A percentile compares a stretch with the other conserved stretches of the same genome.
Evolutionary conservation across 2,329 filamentous ascomycete genomes (phyloP).

Genomic region (Aureobasidium uvarum): DNA sequence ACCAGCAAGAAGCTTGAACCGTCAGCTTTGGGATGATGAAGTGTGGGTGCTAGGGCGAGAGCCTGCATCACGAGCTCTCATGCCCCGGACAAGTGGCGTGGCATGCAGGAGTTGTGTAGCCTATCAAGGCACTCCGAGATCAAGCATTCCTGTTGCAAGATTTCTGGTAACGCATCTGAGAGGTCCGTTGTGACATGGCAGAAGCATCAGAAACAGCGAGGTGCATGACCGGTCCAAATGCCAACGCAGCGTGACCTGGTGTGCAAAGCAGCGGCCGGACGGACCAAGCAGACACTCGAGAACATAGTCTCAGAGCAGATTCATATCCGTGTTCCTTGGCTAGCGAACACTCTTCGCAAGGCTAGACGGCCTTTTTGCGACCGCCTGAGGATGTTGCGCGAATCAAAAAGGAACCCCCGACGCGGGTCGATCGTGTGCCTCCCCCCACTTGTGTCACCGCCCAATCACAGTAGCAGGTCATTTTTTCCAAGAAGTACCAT

Average conservation of each 20-base stretch:
- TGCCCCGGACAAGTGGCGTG: conserved; percentile 24
- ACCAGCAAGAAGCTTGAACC: background rate
- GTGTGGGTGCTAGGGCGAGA: conserved; percentile 22
- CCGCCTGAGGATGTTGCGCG: conserved; percentile 5
- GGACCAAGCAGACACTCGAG: background rate
- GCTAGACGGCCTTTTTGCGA: conserved; percentile 11
- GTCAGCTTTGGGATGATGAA: conserved; percentile 4
- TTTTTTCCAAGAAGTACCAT: background rate
- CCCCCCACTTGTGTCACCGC: background rate
- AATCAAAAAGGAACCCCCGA: background rate
- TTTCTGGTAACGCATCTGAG: conserved; percentile 15
- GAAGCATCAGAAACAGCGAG: conserved; percentile 24
- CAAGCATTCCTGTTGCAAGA: conserved; percentile 22
- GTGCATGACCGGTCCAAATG: conserved; percentile 20
- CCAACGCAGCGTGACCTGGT: conserved; percentile 24
- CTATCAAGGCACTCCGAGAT: conserved; percentile 22
- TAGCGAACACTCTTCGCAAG: background rate
- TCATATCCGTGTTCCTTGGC: background rate
- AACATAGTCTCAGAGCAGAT: background rate
- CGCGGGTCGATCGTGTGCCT: conserved; percentile 1
- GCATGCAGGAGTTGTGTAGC: conserved; percentile 19
- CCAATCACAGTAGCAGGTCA: conserved; percentile 15
- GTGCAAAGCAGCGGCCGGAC: background rate
- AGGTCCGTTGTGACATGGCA: conserved; percentile 14
- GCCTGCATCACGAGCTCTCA: conserved; percentile 25